Evolutionary conservation across 768 basidiomycete genomes (phyloP), one percentile per base, ranked within the genome.

Genomic region (Hygrophorus russula): DNA sequence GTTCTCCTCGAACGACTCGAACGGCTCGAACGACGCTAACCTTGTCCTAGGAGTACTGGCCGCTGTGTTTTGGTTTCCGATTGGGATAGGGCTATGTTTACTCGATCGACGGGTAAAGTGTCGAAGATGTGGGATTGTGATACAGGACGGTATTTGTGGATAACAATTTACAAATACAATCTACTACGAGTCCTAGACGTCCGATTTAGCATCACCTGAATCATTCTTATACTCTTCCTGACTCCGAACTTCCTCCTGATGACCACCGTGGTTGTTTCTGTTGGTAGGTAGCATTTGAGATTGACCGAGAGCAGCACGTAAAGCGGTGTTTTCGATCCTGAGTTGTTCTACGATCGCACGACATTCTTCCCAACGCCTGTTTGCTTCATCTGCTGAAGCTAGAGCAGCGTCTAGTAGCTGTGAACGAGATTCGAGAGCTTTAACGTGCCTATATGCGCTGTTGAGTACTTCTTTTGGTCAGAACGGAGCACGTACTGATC

Each of bases 361-460:
- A 49, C 87, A 90, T 50, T 91, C 88, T 53, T 90, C 88, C 85
- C 86, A 89, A 13, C 88, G 80, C 10, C 86, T 71, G 55, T 88
- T 89, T 8, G 88, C 88, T 56, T 89, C 88, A 56, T 91, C 87
- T 3, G 86, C 87, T 0, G 82, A 84, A 2, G 84, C 81, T 8
- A 91, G 74, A 1, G 88, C 88, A 12, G 88, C 81, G 54, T 91
- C 87, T 41, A 91, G 73, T 14, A 91, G 71, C 53, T 84, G 82
- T 0, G 88, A 89, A 18, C 88, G 80, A 35, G 82, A 81, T 56
- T 91, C 88, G 49, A 91, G 78, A 0, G 82, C 77, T 59, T 90
- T 90, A 53, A 91, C 86, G 51, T 89, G 88, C 53, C 87, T 91
- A n/a, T n/a, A n/a, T n/a, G n/a, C n/a, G n/a, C n/a, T n/a, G n/a